Evolutionary conservation across 2,329 filamentous ascomycete genomes (phyloP).

Genomic region (Aspergillus udagawae): DNA sequence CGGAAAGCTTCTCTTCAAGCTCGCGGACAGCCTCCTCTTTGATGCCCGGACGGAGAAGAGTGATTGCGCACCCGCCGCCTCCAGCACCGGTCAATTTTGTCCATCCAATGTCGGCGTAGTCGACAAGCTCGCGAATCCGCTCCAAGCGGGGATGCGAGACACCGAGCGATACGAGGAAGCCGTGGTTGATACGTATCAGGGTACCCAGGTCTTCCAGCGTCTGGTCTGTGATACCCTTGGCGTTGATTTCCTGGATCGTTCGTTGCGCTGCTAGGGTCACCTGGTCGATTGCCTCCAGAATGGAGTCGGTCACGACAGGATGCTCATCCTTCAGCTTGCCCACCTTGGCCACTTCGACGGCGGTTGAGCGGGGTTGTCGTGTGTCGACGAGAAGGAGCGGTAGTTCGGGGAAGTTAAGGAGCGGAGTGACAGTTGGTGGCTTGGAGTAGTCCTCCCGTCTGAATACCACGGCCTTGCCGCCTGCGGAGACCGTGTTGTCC

Average conservation of each 20-base stretch:
- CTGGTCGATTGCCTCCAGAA: conserved; percentile 78
- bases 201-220: conserved; percentile 74
- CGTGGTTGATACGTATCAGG: conserved; percentile 90
- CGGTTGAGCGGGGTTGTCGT: conserved; percentile 78
- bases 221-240: conserved; percentile 61
- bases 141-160: conserved; percentile 94
- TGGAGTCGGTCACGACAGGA: conserved; percentile 71
- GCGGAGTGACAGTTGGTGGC: conserved; percentile 69
- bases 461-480: conserved; percentile 92
- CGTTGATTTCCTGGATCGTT: conserved; percentile 57
- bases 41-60: conserved; percentile 69
- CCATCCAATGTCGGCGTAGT: conserved; percentile 87
- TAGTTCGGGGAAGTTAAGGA: conserved; percentile 88
- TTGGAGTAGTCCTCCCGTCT: conserved; percentile 72
- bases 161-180: conserved; percentile 81
- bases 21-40: conserved; percentile 53
- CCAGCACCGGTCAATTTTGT: conserved; percentile 96
- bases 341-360: conserved; percentile 83
- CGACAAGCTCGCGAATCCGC: conserved; percentile 83
- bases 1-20: conserved; percentile 62
- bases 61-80: conserved; percentile 93
- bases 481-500: conserved; percentile 91
- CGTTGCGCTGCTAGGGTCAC: conserved; percentile 55
- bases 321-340: conserved; percentile 65
- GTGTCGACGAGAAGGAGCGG: conserved; percentile 89